These are phyloP conservation scores for Diaporthe velutina DNA, from an alignment of 2,329 filamentous ascomycete species.

Conservation along the genomic window DNA sequence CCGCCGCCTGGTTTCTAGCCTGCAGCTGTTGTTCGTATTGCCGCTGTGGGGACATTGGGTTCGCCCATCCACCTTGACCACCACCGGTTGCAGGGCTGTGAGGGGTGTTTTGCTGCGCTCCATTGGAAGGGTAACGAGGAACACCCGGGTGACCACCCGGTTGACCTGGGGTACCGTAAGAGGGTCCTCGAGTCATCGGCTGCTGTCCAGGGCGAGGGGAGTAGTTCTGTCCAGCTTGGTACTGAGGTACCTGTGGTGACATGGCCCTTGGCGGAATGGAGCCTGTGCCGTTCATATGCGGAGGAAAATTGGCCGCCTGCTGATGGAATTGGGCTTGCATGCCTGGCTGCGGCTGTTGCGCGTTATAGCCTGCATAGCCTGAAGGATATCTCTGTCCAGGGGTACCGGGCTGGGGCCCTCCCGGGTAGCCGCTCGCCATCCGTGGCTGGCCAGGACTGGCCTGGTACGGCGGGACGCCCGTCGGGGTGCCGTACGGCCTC, in stretches of 20 bases:
- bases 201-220: slow-evolving; percentile 50
- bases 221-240: slow-evolving; percentile 53
- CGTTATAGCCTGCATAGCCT: slow-evolving; percentile 44
- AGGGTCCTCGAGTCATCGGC: slow-evolving; percentile 40
- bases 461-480: slow-evolving; percentile 62
- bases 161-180: slow-evolving; percentile 36
- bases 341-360: slow-evolving; percentile 43
- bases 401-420: slow-evolving; percentile 55
- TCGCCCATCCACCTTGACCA: slow-evolving; percentile 31
- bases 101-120: slow-evolving; percentile 27
- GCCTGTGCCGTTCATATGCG: slow-evolving; percentile 59
- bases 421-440: slow-evolving; percentile 54
- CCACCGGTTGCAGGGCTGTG: slow-evolving; percentile 29
- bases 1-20: slow-evolving; percentile 28
- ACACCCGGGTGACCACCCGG: slow-evolving; percentile 36
- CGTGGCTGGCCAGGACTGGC: slow-evolving; percentile 58
- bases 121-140: slow-evolving; percentile 37
- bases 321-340: slow-evolving; percentile 43
- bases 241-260: slow-evolving; percentile 55
- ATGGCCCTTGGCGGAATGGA: slow-evolving; percentile 56
- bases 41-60: slow-evolving; percentile 43
- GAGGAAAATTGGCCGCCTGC: slow-evolving; percentile 52
- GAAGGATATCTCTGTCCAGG: slow-evolving; percentile 56
- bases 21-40: slow-evolving; percentile 45
- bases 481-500: slow-evolving; percentile 58